Evolutionary conservation across 495 filamentous ascomycete genomes (phyloP), one percentile per base, ranked within the genome.

Genomic region (Staphylotrichum tortipilum): DNA sequence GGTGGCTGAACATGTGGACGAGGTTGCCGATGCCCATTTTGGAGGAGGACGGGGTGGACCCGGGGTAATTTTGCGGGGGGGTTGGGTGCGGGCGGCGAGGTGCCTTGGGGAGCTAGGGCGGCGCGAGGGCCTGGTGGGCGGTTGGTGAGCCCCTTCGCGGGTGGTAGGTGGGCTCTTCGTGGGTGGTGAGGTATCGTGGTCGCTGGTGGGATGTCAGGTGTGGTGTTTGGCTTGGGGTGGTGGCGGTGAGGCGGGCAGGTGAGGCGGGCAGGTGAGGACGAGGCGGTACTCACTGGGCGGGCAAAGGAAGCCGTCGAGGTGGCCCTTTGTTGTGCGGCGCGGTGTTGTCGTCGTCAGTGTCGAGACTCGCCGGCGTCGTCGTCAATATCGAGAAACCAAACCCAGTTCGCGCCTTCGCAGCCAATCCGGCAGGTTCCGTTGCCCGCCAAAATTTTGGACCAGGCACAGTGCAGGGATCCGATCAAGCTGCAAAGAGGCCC

Each of bases 11-110:
- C 59, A 89, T 78, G 75, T 91, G 67, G 44, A 81, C 70, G 58
- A 97, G 78, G 67, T 81, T 80, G 61, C 80, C 75, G 72, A 98
- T 82, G 62, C 89, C 94, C 92, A 97, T 97, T 49, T 62, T 68
- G 59, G 21, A 0, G 31, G 48, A n/a, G n/a, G n/a, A n/a, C n/a
- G n/a, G n/a, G n/a, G n/a, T n/a, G n/a, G n/a, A n/a, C n/a, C n/a
- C n/a, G n/a, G n/a, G n/a, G n/a, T n/a, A n/a, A n/a, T n/a, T n/a
- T n/a, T 40, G 53, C 38, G 48, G 38, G 12, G 22, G 23, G 4
- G 2, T 22, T 33, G 11, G 36, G 23, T 41, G 30, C 35, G 2
- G 30, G 2, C 18, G 26, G 39, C 34, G 38, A 29, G 7, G 10
- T 4, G 35, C 35, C 35, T 36, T 39, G 9, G 36, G 28, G 44